Evolutionary conservation across 2,329 filamentous ascomycete genomes (phyloP).

Genomic region (Trichoderma gracile): DNA sequence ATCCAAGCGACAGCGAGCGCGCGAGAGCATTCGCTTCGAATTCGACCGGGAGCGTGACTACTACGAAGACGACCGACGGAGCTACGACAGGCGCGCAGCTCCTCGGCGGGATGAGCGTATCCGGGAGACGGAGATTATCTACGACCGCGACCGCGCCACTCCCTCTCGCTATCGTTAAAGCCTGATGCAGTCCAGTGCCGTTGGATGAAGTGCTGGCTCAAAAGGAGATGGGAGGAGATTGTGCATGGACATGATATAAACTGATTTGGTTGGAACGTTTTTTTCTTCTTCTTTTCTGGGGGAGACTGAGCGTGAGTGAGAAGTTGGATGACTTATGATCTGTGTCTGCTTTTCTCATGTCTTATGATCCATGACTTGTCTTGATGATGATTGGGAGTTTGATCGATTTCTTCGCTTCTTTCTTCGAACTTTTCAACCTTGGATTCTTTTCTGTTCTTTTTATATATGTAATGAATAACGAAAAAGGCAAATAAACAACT

Average conservation of each 20-base stretch:
- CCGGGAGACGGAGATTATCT: conserved; percentile 68
- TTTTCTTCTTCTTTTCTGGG: not conserved
- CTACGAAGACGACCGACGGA: conserved; percentile 50
- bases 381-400: conserved; percentile 24
- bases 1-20: conserved; percentile 53
- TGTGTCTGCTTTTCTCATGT: conserved; percentile 14
- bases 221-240: conserved; percentile 7
- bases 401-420: conserved; percentile 17
- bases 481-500: conserved; percentile 22
- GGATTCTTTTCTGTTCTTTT: not conserved
- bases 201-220: not conserved
- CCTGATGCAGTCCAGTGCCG: not conserved
- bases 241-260: conserved; percentile 10
- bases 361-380: conserved; percentile 21
- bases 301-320: not conserved
- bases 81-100: conserved; percentile 34
- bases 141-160: conserved; percentile 46
- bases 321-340: conserved; percentile 10
- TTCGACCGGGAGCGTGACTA: conserved; percentile 64
- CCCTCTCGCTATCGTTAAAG: conserved; percentile 33
- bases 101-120: conserved; percentile 56
- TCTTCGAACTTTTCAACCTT: not conserved
- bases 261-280: not conserved
- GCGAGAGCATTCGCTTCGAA: conserved; percentile 58
- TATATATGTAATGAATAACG: conserved; percentile 24